phyloP scores from a whole-genome alignment of 768 basidiomycete species.

The Wakefieldia striispora region DNA sequence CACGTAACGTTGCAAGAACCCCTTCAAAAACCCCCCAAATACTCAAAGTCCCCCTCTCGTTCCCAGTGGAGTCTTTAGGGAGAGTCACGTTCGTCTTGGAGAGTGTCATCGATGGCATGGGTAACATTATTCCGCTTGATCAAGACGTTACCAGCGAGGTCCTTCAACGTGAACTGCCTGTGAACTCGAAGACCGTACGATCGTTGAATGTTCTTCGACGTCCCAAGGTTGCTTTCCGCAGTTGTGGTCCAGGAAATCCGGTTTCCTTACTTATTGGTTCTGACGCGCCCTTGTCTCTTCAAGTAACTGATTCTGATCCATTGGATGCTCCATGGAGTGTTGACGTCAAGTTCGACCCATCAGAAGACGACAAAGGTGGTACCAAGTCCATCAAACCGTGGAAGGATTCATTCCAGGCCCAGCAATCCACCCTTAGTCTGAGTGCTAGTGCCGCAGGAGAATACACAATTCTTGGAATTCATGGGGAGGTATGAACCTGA shows the following conservation, averaged over 20 bases:
- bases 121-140: conserved; percentile 62
- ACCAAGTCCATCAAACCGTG: conserved; percentile 53
- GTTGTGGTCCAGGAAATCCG: conserved; percentile 70
- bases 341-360: conserved; percentile 59
- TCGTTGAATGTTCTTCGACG: conserved; percentile 70
- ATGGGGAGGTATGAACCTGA: conserved; percentile 52
- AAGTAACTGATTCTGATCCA: conserved; percentile 51
- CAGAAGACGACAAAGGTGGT: conserved; percentile 34
- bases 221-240: conserved; percentile 68
- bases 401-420: conserved; percentile 59
- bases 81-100: conserved; percentile 74
- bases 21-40: conserved; percentile 45
- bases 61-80: conserved; percentile 62
- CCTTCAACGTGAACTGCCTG: conserved; percentile 23
- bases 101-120: conserved; percentile 78
- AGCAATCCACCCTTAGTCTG: conserved; percentile 45
- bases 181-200: conserved; percentile 49
- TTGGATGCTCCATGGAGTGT: conserved; percentile 71
- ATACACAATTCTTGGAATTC: conserved; percentile 68
- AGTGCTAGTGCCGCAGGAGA: conserved; percentile 66
- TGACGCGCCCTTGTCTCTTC: conserved; percentile 55
- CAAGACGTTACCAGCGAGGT: conserved; percentile 28
- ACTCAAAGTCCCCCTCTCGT: conserved; percentile 64
- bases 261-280: conserved; percentile 70
- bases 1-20: conserved; percentile 21